phyloP scores from a whole-genome alignment of 768 basidiomycete species.

The Panaeolus cyanescens region DNA sequence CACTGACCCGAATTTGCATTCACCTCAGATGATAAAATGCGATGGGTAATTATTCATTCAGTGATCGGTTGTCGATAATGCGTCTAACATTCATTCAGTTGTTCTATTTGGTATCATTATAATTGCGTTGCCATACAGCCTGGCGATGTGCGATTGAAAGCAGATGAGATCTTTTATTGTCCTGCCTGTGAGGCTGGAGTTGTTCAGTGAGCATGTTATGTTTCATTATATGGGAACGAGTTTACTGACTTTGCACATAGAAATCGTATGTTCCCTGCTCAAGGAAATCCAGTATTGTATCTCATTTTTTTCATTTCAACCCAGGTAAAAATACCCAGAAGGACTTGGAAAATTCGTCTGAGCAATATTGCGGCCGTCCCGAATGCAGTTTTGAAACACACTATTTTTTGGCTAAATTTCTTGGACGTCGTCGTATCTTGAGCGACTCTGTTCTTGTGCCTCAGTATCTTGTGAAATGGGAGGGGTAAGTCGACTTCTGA shows the following conservation, averaged over 20 bases:
- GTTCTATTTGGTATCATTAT: not conserved
- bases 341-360: not conserved
- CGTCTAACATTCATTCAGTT: not conserved
- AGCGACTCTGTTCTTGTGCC: not conserved
- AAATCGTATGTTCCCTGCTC: not conserved
- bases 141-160: not conserved
- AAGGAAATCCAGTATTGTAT: not conserved
- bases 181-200: not conserved
- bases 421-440: not conserved
- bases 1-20: not conserved
- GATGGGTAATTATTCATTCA: not conserved
- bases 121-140: not conserved
- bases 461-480: not conserved
- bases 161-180: not conserved
- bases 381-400: not conserved
- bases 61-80: not conserved
- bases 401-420: not conserved
- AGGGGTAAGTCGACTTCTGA: not conserved
- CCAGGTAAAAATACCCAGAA: not conserved
- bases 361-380: not conserved
- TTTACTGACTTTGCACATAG: not conserved
- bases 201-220: not conserved
- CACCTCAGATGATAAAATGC: not conserved
- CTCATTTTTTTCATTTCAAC: not conserved
- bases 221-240: not conserved